Percentiles rank a stretch among this genome's conserved stretches.
phyloP scores from a whole-genome alignment of 2,329 filamentous ascomycete species.

The Fusarium verrucosum region DNA sequence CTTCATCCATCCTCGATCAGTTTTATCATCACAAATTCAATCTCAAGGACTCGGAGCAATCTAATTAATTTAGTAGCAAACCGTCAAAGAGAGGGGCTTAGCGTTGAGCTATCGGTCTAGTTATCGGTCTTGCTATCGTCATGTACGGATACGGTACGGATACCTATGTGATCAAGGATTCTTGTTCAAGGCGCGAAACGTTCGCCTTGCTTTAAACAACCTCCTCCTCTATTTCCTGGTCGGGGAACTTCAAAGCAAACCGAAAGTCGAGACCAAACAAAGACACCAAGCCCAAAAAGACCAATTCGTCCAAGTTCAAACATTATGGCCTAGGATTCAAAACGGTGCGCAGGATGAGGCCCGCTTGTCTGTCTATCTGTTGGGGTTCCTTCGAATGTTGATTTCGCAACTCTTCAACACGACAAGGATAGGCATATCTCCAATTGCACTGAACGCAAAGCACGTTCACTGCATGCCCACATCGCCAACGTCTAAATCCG shows the following conservation, averaged over 20 bases:
- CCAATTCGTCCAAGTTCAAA: slow-evolving; percentile 30
- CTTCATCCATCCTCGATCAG: slow-evolving; percentile 9
- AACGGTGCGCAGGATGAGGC: slow-evolving; percentile 19
- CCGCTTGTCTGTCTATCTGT: slow-evolving; percentile 23
- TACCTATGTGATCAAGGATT: slow-evolving; percentile 26
- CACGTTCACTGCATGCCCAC: slow-evolving; percentile 27
- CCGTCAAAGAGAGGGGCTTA: slow-evolving; percentile 17
- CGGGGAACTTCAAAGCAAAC: slow-evolving; percentile 14
- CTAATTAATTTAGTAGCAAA: neutral
- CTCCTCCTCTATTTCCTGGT: slow-evolving; percentile 15
- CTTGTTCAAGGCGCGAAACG: slow-evolving; percentile 27
- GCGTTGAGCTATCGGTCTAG: slow-evolving; percentile 19
- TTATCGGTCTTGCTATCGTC: neutral
- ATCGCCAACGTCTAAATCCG: slow-evolving; percentile 27
- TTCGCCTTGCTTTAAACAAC: slow-evolving; percentile 19
- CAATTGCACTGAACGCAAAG: slow-evolving; percentile 7
- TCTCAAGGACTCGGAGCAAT: slow-evolving; percentile 7
- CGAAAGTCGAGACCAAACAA: slow-evolving; percentile 26
- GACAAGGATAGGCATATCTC: slow-evolving; percentile 28
- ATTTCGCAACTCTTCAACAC: slow-evolving; percentile 23
- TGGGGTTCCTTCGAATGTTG: slow-evolving; percentile 18
- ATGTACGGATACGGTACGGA: no score
- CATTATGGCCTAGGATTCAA: slow-evolving; percentile 21
- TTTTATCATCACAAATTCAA: slow-evolving; percentile 14
- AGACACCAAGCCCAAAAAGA: slow-evolving; percentile 22